Evolutionary conservation across 2,329 filamentous ascomycete genomes (phyloP).

Genomic region (Exserohilum turcica): DNA sequence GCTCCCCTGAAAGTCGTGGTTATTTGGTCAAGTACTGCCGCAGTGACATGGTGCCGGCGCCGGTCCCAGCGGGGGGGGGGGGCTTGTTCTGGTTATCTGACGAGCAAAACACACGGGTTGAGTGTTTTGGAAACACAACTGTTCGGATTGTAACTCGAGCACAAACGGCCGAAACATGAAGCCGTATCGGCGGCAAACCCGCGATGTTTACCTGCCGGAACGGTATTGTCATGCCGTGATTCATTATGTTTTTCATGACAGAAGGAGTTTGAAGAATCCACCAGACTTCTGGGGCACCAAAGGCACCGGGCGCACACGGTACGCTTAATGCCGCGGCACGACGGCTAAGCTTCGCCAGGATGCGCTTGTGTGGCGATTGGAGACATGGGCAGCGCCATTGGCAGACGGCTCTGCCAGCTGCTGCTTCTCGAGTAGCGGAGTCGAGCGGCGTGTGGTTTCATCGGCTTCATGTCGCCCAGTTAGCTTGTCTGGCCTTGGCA

Average conservation of each 20-base stretch:
- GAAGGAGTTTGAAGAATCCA: constrained; percentile 9
- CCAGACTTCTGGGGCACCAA: no score
- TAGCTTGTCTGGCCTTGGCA: constrained; percentile 31
- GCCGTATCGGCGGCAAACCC: neutral
- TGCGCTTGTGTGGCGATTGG: constrained; percentile 30
- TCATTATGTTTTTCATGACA: constrained; percentile 8
- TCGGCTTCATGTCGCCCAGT: constrained; percentile 14
- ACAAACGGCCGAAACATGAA: constrained; percentile 14
- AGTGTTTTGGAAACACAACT: no score
- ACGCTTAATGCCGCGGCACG: constrained; percentile 6
- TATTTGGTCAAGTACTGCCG: neutral
- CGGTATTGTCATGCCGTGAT: constrained; percentile 11
- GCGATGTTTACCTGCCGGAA: constrained; percentile 11
- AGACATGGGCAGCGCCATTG: constrained; percentile 16
- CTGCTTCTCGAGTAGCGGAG: constrained; percentile 14
- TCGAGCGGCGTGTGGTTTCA: constrained; percentile 25
- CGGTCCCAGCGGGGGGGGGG: neutral
- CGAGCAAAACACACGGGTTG: neutral
- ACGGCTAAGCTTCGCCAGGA: constrained; percentile 34
- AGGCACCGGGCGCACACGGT: neutral
- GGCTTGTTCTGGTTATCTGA: neutral
- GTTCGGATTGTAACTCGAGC: neutral
- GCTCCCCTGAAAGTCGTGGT: neutral
- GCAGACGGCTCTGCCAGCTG: constrained; percentile 3
- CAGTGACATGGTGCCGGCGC: neutral